Percentiles rank a stretch among this genome's conserved stretches.
These are phyloP conservation scores for Penicillium macrosclerotiorum DNA, from an alignment of 495 filamentous ascomycete genomes.

Conservation along the genomic window DNA sequence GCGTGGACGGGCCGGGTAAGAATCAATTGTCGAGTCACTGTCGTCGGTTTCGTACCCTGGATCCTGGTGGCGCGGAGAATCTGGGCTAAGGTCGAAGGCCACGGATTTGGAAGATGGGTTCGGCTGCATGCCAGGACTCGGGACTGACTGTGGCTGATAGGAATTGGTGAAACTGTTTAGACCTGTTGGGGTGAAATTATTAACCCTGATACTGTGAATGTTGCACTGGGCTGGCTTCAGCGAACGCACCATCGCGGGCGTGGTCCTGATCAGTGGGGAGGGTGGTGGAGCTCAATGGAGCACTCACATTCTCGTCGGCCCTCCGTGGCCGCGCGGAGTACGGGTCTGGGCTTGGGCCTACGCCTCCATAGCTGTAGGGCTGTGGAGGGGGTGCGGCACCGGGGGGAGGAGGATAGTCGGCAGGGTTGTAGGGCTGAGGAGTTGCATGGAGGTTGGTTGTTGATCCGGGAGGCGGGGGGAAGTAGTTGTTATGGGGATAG, in stretches of 20 bases:
- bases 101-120: constrained; percentile 33
- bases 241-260: constrained; percentile 46
- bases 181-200: constrained; percentile 20
- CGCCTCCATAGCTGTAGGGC: constrained; percentile 43
- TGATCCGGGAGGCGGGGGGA: constrained; percentile 44
- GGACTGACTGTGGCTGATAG: not conserved
- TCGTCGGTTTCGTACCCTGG: constrained; percentile 46
- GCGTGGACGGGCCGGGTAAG: constrained; percentile 11
- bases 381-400: constrained; percentile 41
- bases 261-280: constrained; percentile 37
- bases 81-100: constrained; percentile 31
- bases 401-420: constrained; percentile 48
- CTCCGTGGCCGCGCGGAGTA: constrained; percentile 44
- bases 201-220: constrained; percentile 2
- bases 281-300: constrained; percentile 33
- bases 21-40: constrained; percentile 37
- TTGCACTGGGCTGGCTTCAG: constrained; percentile 21
- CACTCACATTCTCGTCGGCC: constrained; percentile 59
- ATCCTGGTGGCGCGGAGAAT: constrained; percentile 9
- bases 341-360: constrained; percentile 34
- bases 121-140: constrained; percentile 27
- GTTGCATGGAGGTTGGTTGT: constrained; percentile 29
- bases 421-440: constrained; percentile 35
- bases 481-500: constrained; percentile 40
- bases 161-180: constrained; percentile 15